phyloP scores from a whole-genome alignment of 169 alveolate genomes.

The Cryptosporidium tyzzeri region DNA sequence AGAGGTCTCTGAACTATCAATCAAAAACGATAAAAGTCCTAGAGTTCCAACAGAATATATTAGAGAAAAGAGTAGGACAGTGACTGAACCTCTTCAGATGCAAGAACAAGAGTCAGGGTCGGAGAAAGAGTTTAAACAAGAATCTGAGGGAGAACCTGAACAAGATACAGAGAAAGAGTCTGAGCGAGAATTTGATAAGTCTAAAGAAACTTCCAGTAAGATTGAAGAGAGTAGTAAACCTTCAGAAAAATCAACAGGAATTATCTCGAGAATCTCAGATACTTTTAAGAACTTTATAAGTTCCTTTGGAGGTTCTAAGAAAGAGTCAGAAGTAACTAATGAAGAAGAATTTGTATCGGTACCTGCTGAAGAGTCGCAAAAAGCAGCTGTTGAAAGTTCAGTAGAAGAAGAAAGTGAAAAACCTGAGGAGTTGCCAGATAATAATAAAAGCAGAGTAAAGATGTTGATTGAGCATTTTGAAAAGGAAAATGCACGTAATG shows the following conservation, averaged over 20 bases:
- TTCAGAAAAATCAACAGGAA: constrained; percentile 2
- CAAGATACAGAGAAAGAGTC: not conserved
- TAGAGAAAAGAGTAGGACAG: not conserved
- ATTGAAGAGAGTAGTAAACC: not conserved
- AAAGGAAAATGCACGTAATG: constrained; percentile 9
- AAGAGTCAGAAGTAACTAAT: not conserved
- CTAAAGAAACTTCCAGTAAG: not conserved
- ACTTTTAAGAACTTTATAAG: constrained; percentile 23
- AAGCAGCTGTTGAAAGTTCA: not conserved
- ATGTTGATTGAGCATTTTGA: constrained; percentile 35
- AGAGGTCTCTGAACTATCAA: not conserved
- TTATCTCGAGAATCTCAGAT: not conserved
- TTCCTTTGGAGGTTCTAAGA: not conserved
- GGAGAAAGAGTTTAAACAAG: not conserved
- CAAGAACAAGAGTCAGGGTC: not conserved
- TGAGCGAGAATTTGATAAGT: not conserved
- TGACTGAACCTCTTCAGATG: not conserved
- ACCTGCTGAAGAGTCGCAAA: not conserved
- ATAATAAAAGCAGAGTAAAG: constrained; percentile 43
- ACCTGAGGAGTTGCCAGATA: not conserved
- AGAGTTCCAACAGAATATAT: not conserved
- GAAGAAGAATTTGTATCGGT: not conserved
- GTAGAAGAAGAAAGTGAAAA: constrained; percentile 2
- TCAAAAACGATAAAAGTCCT: not conserved
- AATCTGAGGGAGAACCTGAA: not conserved